Base-by-base conservation (phyloP, 2,329 filamentous ascomycete genomes). In the Claviceps spartinae region DNA sequence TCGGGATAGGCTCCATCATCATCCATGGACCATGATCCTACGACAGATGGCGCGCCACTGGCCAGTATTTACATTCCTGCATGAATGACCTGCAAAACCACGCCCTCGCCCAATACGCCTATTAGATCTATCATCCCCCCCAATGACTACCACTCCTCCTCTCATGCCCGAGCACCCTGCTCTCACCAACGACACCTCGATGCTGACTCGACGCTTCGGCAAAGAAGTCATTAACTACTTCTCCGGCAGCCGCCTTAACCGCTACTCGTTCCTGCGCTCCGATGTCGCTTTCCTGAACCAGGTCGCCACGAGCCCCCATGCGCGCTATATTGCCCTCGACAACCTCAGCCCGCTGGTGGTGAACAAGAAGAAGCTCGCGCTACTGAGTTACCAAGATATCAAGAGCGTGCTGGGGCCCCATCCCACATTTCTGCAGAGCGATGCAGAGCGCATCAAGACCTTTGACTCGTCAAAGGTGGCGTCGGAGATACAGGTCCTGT, bases 141-240 rank as follows among this genome's bases (percentile, higher is more conserved):
- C 40, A 5, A 67, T 69, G 65, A 59, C 61, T 53, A 51, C 57
- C 44, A 54, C 61, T 46, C 55, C 55, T 5, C 56, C 60, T 50
- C 52, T 73, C 56, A 60, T 66, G 58, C 75, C 76, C 52, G 67
- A 72, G 58, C 67, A 74, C 52, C 67, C 72, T 51, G 67, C 61
- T 55, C 66, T 75, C 56, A 63, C 64, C 55, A 66, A 68, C 66
- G 67, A 78, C 67, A 70, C 75, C 66, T 80, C 77, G 13, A 88
- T 88, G 81, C 73, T 93, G 61, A 80, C 82, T 59, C 75, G 79
- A 54, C 87, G 83, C 63, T 91, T 89, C 68, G 87, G 87, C 67
- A 82, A 79, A 58, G 87, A 91, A 68, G 74, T 87, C 55, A 78
- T 83, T 63, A 93, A 91, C 69, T 93, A 93, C 77, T 93, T 90